Conservation (phyloP, 176 grass and related monocot genomes). For the Otatea glauca region DNA sequence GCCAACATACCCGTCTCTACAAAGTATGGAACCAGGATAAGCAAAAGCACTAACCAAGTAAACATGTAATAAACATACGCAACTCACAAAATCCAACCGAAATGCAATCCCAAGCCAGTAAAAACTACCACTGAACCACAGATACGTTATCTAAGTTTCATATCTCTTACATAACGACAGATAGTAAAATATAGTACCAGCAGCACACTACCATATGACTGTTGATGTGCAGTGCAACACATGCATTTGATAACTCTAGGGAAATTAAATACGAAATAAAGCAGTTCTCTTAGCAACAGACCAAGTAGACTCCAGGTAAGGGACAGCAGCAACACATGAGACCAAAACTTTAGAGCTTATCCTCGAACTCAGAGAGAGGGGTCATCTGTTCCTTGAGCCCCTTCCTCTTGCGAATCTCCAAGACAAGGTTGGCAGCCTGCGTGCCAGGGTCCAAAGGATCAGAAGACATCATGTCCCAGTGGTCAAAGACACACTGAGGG, state of each 20-base stretch:
- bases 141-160: neutral
- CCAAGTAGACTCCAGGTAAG: neutral
- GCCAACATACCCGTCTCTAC: neutral
- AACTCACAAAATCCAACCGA: neutral
- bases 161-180: constrained; percentile 26
- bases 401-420: constrained; percentile 65
- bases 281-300: neutral
- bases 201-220: neutral
- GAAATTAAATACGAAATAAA: neutral
- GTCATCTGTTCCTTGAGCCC: constrained; percentile 85
- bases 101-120: neutral
- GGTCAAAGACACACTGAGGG: constrained; percentile 70
- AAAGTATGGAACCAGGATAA: neutral
- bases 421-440: constrained; percentile 50
- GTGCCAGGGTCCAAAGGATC: constrained; percentile 58
- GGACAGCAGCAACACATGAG: neutral
- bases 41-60: too few relatives aligned
- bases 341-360: constrained; percentile 57
- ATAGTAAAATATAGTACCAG: constrained; percentile 11
- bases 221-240: neutral
- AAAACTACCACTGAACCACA: neutral
- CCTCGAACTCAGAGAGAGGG: constrained; percentile 69
- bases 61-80: neutral
- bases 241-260: neutral
- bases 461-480: constrained; percentile 70